These are phyloP conservation scores for Glycine latifolia DNA, from an alignment of 306 rosid genomes.

Conservation along the genomic window DNA sequence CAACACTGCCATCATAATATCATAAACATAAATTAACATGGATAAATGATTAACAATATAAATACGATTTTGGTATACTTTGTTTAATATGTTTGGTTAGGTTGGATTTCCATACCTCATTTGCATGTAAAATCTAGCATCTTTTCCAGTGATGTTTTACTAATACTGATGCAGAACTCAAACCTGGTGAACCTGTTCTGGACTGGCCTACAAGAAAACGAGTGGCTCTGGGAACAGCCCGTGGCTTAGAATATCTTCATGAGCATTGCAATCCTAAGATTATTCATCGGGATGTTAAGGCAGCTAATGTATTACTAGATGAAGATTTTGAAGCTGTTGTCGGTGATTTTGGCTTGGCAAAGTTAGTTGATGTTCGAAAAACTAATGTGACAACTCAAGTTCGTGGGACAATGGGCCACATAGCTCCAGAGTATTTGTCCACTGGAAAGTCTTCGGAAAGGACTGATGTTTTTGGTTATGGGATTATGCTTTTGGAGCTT, in stretches of 20 bases:
- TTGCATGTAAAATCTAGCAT: slow-evolving; percentile 35
- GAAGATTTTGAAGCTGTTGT: slow-evolving; percentile 99
- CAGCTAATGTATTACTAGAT: slow-evolving; percentile 95
- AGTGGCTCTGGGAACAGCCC: slow-evolving; percentile 96
- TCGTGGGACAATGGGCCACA: slow-evolving; percentile 99
- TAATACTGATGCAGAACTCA: slow-evolving; percentile 70
- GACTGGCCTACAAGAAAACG: slow-evolving; percentile 90
- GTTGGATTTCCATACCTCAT: slow-evolving; percentile 17
- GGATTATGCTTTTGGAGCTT: slow-evolving; percentile 94
- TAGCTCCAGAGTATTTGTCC: slow-evolving; percentile 98
- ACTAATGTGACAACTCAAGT: slow-evolving; percentile 97
- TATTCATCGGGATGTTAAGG: slow-evolving; percentile 99
- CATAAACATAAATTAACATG: slow-evolving; percentile 1
- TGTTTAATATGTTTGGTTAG: slow-evolving; percentile 28
- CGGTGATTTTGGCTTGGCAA: slow-evolving; percentile 98
- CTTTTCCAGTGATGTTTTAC: slow-evolving; percentile 38
- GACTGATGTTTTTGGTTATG: slow-evolving; percentile 99
- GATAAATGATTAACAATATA: neutral
- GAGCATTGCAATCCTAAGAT: slow-evolving; percentile 99
- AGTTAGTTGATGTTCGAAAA: slow-evolving; percentile 94
- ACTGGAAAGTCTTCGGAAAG: slow-evolving; percentile 98
- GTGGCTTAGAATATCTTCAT: slow-evolving; percentile 95
- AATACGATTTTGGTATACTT: slow-evolving; percentile 5
- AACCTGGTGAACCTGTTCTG: slow-evolving; percentile 81
- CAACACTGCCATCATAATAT: too few relatives aligned